A percentile compares a stretch with the other conserved stretches of the same genome.
phyloP scores from a whole-genome alignment of 208 protist species.

The Wallacemonas collosoma region DNA sequence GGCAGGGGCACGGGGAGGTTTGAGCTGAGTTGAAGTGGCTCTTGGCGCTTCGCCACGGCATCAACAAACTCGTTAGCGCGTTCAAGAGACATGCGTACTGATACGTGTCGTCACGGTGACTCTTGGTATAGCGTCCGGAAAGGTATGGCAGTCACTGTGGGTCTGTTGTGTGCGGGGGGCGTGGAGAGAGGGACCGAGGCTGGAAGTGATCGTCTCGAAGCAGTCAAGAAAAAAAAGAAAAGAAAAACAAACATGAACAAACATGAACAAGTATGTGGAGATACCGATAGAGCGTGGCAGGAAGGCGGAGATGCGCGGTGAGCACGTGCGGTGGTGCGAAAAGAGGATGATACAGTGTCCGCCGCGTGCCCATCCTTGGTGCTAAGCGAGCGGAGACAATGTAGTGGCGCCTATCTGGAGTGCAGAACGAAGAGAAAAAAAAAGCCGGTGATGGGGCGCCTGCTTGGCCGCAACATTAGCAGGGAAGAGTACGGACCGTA shows the following conservation, averaged over 20 bases:
- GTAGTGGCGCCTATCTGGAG: neutral
- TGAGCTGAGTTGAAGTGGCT: slow-evolving; percentile 3
- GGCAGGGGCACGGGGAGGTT: neutral
- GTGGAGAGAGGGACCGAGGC: too few species aligned
- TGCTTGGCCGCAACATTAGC: too few species aligned
- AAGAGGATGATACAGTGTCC: too few species aligned
- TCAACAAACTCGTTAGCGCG: slow-evolving; percentile 1
- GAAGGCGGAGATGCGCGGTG: too few species aligned
- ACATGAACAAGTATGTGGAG: neutral
- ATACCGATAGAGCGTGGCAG: too few species aligned
- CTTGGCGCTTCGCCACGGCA: neutral
- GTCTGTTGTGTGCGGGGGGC: too few species aligned
- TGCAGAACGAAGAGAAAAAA: neutral
- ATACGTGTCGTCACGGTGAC: neutral
- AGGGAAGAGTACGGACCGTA: too few species aligned
- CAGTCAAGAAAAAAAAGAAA: neutral
- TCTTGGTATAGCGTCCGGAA: too few species aligned
- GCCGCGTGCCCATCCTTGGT: too few species aligned
- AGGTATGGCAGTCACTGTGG: too few species aligned
- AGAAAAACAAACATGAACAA: neutral
- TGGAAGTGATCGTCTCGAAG: neutral
- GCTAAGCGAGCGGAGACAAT: neutral
- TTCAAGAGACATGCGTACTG: neutral
- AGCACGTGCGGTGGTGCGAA: too few species aligned
- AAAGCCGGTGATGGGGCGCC: neutral